phyloP scores from a whole-genome alignment of 768 basidiomycete species.

The Leccinum ochraceum region DNA sequence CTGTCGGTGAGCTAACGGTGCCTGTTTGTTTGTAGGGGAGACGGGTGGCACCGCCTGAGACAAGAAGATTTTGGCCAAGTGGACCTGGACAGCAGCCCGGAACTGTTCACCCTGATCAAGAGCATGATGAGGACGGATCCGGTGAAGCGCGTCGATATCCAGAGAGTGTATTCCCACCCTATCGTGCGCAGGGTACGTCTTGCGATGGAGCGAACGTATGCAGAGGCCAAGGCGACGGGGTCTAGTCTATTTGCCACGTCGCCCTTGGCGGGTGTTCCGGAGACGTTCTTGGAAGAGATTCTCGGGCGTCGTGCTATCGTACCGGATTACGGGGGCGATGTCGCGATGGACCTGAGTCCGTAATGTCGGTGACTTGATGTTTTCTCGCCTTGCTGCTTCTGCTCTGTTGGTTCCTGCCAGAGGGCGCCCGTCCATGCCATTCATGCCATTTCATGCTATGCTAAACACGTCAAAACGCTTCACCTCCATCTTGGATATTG shows the following conservation, averaged over 20 bases:
- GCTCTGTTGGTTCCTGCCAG: background rate
- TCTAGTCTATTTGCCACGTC: conserved; percentile 54
- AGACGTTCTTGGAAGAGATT: conserved; percentile 66
- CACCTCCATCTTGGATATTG: conserved; percentile 23
- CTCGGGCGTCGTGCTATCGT: conserved; percentile 35
- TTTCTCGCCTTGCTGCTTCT: conserved; percentile 6
- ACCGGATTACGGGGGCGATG: conserved; percentile 22
- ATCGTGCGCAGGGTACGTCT: conserved; percentile 63
- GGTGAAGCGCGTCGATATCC: conserved; percentile 53
- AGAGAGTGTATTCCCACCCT: conserved; percentile 58
- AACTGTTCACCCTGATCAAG: conserved; percentile 66
- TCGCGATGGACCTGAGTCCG: conserved; percentile 42
- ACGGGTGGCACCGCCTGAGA: conserved; percentile 91
- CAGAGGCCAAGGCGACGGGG: conserved; percentile 36
- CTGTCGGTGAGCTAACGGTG: conserved; percentile 18
- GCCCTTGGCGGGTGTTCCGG: conserved; percentile 60
- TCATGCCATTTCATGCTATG: background rate
- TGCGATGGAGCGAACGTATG: conserved; percentile 58
- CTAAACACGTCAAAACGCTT: background rate
- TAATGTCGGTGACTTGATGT: conserved; percentile 23
- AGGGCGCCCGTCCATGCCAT: background rate
- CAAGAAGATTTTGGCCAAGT: conserved; percentile 90
- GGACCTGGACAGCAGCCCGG: conserved; percentile 63
- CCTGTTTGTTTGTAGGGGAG: conserved; percentile 60
- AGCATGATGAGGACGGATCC: conserved; percentile 81